Percentiles rank a stretch among this genome's conserved stretches.
Evolutionary conservation across 2,329 filamentous ascomycete genomes (phyloP).

Genomic region (Nectriaceae sp.): DNA sequence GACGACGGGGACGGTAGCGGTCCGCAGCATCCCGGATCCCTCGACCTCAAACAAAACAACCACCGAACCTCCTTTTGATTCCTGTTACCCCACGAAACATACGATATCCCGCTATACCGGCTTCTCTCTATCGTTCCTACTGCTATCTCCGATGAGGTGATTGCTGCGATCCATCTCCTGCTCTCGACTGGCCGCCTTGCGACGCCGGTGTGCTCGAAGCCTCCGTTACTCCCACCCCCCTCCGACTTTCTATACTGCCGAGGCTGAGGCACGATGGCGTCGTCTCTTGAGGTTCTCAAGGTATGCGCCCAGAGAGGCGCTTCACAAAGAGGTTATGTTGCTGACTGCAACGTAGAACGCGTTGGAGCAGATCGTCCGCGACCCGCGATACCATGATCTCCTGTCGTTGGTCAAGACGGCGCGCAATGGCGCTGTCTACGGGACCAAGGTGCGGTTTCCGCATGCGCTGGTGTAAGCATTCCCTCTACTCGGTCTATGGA

Average conservation of each 20-base stretch:
- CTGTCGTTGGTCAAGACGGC: constrained; percentile 88
- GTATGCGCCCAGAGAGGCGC: neutral
- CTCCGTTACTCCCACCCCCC: constrained; percentile 1
- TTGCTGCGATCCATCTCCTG: neutral
- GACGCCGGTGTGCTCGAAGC: constrained; percentile 4
- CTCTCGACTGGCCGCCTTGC: neutral
- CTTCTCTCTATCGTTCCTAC: neutral
- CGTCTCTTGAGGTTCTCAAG: constrained; percentile 1
- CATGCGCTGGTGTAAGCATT: constrained; percentile 79
- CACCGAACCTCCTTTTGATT: neutral
- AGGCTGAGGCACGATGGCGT: constrained; percentile 29
- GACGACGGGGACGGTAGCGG: neutral
- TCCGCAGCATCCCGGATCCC: neutral
- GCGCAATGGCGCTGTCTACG: constrained; percentile 96
- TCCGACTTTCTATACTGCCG: constrained; percentile 16
- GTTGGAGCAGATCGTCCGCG: constrained; percentile 75
- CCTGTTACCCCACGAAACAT: no score
- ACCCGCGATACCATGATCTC: constrained; percentile 82
- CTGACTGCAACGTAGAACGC: constrained; percentile 50
- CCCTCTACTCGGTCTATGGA: neutral
- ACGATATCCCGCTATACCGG: no score
- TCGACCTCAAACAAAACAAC: neutral
- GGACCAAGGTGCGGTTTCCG: constrained; percentile 95
- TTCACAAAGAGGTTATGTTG: neutral
- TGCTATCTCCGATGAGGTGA: constrained; percentile 1